Percentiles rank a stretch among this genome's conserved stretches.
Conservation (phyloP, 768 basidiomycete species). For the Phanerodontia chrysosporium region DNA sequence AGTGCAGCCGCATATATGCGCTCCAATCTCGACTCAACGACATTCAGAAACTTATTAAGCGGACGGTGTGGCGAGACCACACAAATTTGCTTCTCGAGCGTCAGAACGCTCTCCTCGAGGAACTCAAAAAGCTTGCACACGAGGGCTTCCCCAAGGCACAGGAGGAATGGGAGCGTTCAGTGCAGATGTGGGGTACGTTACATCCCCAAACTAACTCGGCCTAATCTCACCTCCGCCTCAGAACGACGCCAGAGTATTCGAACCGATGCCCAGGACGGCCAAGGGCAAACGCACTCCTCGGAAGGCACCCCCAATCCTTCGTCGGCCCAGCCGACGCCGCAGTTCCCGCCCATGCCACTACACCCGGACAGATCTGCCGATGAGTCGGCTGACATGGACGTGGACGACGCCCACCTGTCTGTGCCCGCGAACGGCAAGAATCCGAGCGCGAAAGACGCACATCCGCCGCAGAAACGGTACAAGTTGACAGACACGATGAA, state of each 20-base stretch:
- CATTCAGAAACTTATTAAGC: constrained; percentile 84
- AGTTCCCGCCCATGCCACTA: constrained; percentile 1
- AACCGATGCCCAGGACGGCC: constrained; percentile 30
- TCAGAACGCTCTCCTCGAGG: constrained; percentile 63
- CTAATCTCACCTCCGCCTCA: too few species aligned
- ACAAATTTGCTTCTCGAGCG: constrained; percentile 57
- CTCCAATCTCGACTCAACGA: not conserved
- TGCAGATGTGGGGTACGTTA: constrained; percentile 64
- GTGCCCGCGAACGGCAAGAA: constrained; percentile 29
- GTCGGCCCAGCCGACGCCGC: constrained; percentile 17
- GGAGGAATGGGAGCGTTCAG: constrained; percentile 73
- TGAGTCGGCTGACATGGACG: constrained; percentile 22
- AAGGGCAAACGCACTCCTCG: constrained; percentile 28
- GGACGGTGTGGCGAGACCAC: constrained; percentile 79
- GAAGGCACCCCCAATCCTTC: constrained; percentile 31
- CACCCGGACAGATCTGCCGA: constrained; percentile 8
- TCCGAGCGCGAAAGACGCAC: constrained; percentile 31
- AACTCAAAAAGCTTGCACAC: constrained; percentile 57
- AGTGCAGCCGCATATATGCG: constrained; percentile 23
- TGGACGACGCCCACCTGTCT: constrained; percentile 18
- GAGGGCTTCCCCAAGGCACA: constrained; percentile 65
- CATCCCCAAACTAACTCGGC: not conserved
- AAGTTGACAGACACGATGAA: constrained; percentile 80
- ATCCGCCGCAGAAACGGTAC: constrained; percentile 75
- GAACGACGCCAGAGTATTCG: constrained; percentile 43